Conservation (phyloP, 768 basidiomycete species). For the Dioszegia hungarica region DNA sequence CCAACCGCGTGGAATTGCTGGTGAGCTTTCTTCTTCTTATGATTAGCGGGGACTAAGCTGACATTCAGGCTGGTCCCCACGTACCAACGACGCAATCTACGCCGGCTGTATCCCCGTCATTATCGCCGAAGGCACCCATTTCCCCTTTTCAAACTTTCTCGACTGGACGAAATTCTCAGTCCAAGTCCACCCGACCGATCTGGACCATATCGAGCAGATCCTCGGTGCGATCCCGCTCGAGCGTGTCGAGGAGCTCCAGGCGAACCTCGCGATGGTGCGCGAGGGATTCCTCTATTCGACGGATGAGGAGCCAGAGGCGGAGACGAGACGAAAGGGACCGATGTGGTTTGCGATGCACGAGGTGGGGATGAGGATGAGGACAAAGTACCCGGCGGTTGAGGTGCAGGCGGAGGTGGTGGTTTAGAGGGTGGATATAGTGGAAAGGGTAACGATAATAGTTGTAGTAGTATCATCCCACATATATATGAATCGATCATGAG, state of each 20-base stretch:
- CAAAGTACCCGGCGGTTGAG: constrained; percentile 39
- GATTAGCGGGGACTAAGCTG: not conserved
- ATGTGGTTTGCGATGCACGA: constrained; percentile 50
- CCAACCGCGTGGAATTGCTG: constrained; percentile 44
- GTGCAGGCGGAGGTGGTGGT: not conserved
- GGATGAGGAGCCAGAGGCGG: constrained; percentile 44
- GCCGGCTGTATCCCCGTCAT: constrained; percentile 53
- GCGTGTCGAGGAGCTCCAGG: constrained; percentile 48
- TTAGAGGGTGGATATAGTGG: not conserved
- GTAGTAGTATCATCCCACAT: not conserved
- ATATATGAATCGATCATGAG: not conserved
- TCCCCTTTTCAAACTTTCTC: constrained; percentile 50
- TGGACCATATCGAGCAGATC: constrained; percentile 50
- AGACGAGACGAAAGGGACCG: constrained; percentile 48
- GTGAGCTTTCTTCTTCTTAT: constrained; percentile 16
- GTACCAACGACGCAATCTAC: constrained; percentile 50
- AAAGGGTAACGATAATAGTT: not conserved
- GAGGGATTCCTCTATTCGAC: constrained; percentile 50
- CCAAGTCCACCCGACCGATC: constrained; percentile 47
- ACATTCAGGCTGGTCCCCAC: constrained; percentile 48
- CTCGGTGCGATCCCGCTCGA: constrained; percentile 44
- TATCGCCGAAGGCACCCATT: constrained; percentile 50
- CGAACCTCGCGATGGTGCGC: constrained; percentile 48
- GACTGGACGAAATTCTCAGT: constrained; percentile 52
- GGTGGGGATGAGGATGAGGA: constrained; percentile 46